These are phyloP conservation scores for Jaenimonas drosophilae DNA, from an alignment of 208 protist species.

Conservation along the genomic window DNA sequence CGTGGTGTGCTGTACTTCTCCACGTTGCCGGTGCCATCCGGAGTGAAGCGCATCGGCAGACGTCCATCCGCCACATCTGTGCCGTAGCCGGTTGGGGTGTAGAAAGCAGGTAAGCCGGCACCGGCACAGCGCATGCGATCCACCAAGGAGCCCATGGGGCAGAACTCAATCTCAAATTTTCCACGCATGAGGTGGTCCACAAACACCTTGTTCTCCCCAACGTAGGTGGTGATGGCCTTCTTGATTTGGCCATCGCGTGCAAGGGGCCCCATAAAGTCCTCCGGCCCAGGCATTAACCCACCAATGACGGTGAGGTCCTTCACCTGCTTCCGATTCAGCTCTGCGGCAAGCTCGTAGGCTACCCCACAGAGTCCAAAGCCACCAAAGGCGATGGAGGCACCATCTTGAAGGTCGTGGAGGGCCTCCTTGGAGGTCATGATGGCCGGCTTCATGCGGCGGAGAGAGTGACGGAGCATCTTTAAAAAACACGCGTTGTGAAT, in stretches of 20 bases:
- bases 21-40: conserved; percentile 40
- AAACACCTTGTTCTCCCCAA: conserved; percentile 89
- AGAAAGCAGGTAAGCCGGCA: conserved; percentile 93
- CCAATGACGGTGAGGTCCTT: conserved; percentile 81
- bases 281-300: conserved; percentile 80
- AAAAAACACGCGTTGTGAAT: no score
- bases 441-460: no score
- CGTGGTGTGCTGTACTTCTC: conserved; percentile 23
- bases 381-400: conserved; percentile 51
- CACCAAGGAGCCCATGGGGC: conserved; percentile 91
- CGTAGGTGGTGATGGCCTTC: conserved; percentile 85
- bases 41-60: conserved; percentile 79
- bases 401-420: conserved; percentile 28
- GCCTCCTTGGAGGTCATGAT: conserved; percentile 35
- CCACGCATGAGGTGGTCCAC: conserved; percentile 81
- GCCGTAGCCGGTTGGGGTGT: conserved; percentile 87
- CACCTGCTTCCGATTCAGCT: conserved; percentile 22
- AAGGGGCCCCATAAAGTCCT: conserved; percentile 84
- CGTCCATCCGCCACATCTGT: conserved; percentile 65
- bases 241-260: conserved; percentile 64
- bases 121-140: conserved; percentile 85
- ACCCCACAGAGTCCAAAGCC: conserved; percentile 92
- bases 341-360: conserved; percentile 76
- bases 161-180: conserved; percentile 91
- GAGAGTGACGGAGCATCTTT: no score